Percentiles rank a stretch among this genome's conserved stretches.
Conservation (phyloP, 169 alveolate species). For the Pseudocohnilembus persalinus region DNA sequence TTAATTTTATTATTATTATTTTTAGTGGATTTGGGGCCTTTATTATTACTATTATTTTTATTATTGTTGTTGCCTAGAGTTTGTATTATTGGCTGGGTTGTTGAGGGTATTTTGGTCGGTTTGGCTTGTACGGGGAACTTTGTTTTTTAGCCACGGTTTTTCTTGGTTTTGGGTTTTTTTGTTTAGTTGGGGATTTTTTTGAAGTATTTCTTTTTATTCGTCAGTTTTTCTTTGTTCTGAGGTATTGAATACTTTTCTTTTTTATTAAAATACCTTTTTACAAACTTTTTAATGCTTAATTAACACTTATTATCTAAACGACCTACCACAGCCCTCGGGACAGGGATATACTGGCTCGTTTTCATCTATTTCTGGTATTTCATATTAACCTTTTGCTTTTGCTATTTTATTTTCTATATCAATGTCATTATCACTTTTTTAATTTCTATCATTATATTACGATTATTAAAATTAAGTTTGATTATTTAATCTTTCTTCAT, state of each 20-base stretch:
- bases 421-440: background rate
- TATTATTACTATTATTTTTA: no score
- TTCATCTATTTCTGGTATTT: conserved; percentile 12
- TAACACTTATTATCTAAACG: conserved; percentile 11
- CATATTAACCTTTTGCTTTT: background rate
- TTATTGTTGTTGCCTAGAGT: no score
- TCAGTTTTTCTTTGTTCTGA: conserved; percentile 17
- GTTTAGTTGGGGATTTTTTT: no score
- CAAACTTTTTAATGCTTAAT: conserved; percentile 25
- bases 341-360: conserved; percentile 5
- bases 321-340: conserved; percentile 43
- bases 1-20: no score
- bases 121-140: no score
- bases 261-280: conserved; percentile 32
- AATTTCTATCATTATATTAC: no score
- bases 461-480: background rate
- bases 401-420: background rate
- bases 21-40: no score
- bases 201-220: background rate
- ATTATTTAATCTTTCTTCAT: background rate
- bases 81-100: no score
- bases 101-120: no score
- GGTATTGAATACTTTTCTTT: conserved; percentile 28
- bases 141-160: no score
- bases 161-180: no score